Percentiles rank a stretch among this genome's conserved stretches.
phyloP scores from a whole-genome alignment of 352 stramenopile genomes.

The Globisporangium iwayamae region DNA sequence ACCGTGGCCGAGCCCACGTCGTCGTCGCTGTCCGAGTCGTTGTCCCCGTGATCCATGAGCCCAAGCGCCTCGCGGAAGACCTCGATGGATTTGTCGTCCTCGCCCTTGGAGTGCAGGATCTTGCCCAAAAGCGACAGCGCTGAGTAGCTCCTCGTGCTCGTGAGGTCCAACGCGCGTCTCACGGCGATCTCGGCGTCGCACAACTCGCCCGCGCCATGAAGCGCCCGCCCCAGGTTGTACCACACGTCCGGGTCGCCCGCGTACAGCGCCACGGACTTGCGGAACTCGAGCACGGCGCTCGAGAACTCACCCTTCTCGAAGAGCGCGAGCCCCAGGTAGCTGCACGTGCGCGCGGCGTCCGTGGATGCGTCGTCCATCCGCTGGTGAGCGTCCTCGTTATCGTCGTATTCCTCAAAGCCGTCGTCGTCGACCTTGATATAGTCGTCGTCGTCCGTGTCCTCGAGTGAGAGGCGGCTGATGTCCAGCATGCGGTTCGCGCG shows the following conservation, averaged over 20 bases:
- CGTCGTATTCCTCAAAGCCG: slow-evolving; percentile 18
- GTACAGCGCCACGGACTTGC: slow-evolving; percentile 65
- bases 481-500: slow-evolving; percentile 64
- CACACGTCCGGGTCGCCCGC: slow-evolving; percentile 66
- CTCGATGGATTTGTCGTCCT: slow-evolving; percentile 72
- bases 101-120: slow-evolving; percentile 75
- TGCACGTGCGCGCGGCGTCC: slow-evolving; percentile 64
- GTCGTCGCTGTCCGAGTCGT: slow-evolving; percentile 70
- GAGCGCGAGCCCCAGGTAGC: slow-evolving; percentile 66
- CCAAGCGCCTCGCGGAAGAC: slow-evolving; percentile 73
- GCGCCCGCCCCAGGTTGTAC: slow-evolving; percentile 68
- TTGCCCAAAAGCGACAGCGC: slow-evolving; percentile 76
- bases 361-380: slow-evolving; percentile 47
- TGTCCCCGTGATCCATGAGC: slow-evolving; percentile 51
- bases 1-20: slow-evolving; percentile 78
- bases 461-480: slow-evolving; percentile 55
- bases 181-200: slow-evolving; percentile 70
- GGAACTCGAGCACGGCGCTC: slow-evolving; percentile 59
- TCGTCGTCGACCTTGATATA: slow-evolving; percentile 29
- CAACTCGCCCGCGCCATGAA: slow-evolving; percentile 50
- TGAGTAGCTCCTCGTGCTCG: slow-evolving; percentile 47
- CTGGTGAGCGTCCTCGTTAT: slow-evolving; percentile 23
- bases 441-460: slow-evolving; percentile 26
- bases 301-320: slow-evolving; percentile 63
- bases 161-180: slow-evolving; percentile 47